Base-by-base conservation (phyloP, 768 basidiomycete genomes). In the Bullera alba region DNA sequence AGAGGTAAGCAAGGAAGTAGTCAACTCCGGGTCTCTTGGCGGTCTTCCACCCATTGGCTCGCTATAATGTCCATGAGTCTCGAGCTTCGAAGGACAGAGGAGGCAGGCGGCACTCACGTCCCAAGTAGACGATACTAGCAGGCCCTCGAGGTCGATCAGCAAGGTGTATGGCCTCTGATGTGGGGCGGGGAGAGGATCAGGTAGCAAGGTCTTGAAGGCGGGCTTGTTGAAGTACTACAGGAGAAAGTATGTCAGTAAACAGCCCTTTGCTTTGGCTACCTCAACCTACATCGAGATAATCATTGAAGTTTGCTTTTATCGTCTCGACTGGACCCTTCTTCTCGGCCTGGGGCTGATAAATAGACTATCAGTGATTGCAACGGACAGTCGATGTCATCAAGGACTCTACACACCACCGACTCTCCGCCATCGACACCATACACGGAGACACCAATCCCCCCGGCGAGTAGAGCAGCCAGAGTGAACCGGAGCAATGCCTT, bases 11-110 rank as follows among this genome's bases (percentile, higher is more conserved):
- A 28, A 99, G 78, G 80, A 99, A 99, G 75, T 99, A 97, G 69
- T 99, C 95, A 15, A 91, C 87, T 3, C 95, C 95, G 1, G 95
- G 93, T 28, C 95, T 83, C 75, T 97, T 99, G 4, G 92, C 93
- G 2, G 93, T 96, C 58, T 89, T 79, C 93, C 95, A 99, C 45
- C 95, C 95, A 63, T 87, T 79, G 75, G 87, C 81, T 48, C 92
- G 82, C 90, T 95, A 4, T 32, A 17, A 43, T n/a, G 28, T 16
- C 19, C 10, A 30, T 54, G 26, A 50, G 54, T 16, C 10, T 28
- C 19, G 29, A 27, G 23, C 39, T 41, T 23, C 5, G 21, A 15
- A 38, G 22, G 14, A 44, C 3, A 14, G 30, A 23, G 16, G 16
- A 35, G 23, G n/a, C 16, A 4, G 19, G 35, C 35, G 17, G 15